phyloP scores from a whole-genome alignment of 2,329 filamentous ascomycete species.

The Ascosphaera acerosa region DNA sequence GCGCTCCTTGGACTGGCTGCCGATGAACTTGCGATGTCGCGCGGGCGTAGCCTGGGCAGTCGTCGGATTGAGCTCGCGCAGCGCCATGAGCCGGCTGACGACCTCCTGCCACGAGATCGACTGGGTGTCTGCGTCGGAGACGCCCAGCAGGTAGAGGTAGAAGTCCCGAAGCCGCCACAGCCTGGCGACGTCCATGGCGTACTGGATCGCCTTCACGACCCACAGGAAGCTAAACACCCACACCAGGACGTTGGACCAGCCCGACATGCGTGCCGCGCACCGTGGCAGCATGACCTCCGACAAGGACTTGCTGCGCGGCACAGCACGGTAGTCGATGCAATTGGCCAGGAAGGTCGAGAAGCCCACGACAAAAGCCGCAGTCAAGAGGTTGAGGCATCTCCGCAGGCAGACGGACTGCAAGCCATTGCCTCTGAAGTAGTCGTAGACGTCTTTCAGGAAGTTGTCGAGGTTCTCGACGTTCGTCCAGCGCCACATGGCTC shows the following conservation, averaged over 20 bases:
- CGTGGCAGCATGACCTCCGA: conserved; percentile 40
- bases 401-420: conserved; percentile 63
- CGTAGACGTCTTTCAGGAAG: conserved; percentile 66
- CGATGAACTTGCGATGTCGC: conserved; percentile 35
- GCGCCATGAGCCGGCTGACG: conserved; percentile 57
- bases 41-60: conserved; percentile 41
- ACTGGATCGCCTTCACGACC: conserved; percentile 53
- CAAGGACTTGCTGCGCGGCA: conserved; percentile 38
- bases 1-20: conserved; percentile 73
- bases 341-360: conserved; percentile 65
- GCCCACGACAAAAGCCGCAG: conserved; percentile 56
- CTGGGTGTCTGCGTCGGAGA: conserved; percentile 70
- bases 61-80: conserved; percentile 67
- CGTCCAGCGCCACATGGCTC: conserved; percentile 77
- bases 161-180: conserved; percentile 63
- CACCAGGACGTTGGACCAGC: conserved; percentile 48
- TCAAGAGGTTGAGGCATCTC: conserved; percentile 47
- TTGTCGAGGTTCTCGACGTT: conserved; percentile 75
- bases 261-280: conserved; percentile 52
- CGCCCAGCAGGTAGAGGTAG: conserved; percentile 56
- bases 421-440: conserved; percentile 62
- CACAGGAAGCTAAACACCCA: conserved; percentile 76
- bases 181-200: conserved; percentile 45
- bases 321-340: conserved; percentile 56
- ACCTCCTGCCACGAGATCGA: conserved; percentile 86